Base-by-base conservation (phyloP, 1,139 yeast genomes). In the Kluyveromyces sp. region DNA sequence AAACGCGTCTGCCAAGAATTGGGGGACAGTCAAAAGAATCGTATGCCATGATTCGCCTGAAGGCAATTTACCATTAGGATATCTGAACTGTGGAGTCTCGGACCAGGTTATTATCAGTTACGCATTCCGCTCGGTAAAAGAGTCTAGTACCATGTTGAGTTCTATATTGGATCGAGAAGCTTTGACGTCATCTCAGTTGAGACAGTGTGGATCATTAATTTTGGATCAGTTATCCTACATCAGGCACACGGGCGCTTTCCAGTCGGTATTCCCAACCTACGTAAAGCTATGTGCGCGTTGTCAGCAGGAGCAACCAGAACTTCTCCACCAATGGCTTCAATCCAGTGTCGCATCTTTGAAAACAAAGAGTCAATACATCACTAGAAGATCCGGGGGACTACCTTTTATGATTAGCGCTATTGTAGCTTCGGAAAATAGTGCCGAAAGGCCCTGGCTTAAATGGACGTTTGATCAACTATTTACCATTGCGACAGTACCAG, bases 371-470 rank as follows among this genome's bases (percentile, higher is more conserved):
- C 89, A 85, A 53, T 71, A 73, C 42, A 82, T 89, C 42, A 84
- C 95, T 0, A 74, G 97, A 60, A 69, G 97, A 53, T 88, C 97
- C 1, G 97, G 95, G 2, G 96, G 97, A 0, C 63, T 92, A 18
- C 97, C 97, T 1, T 82, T 69, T 53, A 67, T 89, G 41, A 70
- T 89, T 13, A 77, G 92, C 1, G 94, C 86, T 0, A 74, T 86
- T 15, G 66, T 88, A 16, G 70, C 79, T 2, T 79, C 89, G 0
- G 77, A 75, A 33, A 67, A 66, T 7, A 56, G 61, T 8, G 56
- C 57, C 13, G 52, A 53, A 1, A 55, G 63, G 33, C 65, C 68
- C 1, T 56, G 76, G 31, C 57, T 83, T 33, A 60, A 64, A 1
- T 48, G 60, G 4, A 75, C 94, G 0, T 75, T 86, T 52, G 64